Evolutionary conservation across 1,284 basidiomycete species (phyloP).

Genomic region (Cutaneotrichosporon cutaneum): DNA sequence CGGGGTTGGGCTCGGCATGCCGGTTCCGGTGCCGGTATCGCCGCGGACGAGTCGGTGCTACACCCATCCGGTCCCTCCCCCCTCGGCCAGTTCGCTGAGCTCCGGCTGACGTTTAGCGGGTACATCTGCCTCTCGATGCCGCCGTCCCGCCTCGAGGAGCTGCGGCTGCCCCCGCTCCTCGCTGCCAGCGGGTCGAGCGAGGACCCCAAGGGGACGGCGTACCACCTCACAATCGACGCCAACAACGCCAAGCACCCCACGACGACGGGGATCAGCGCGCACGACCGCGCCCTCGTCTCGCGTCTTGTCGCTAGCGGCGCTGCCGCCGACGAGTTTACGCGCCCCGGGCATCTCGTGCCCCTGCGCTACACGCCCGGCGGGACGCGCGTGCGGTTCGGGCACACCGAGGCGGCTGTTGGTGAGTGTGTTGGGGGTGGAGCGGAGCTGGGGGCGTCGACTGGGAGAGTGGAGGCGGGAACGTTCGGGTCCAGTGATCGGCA

Average conservation of each 20-base stretch:
- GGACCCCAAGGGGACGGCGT: conserved; percentile 90
- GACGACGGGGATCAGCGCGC: conserved; percentile 94
- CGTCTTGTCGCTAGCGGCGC: conserved; percentile 68
- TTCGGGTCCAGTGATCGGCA: not conserved
- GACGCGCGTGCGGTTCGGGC: conserved; percentile 78
- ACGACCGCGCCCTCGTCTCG: conserved; percentile 86
- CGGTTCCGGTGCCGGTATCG: not conserved
- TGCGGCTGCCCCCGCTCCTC: conserved; percentile 94
- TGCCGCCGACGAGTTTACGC: conserved; percentile 73
- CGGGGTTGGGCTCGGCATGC: not conserved
- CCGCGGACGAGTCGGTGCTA: not conserved
- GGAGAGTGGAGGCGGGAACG: not conserved
- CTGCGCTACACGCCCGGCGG: conserved; percentile 84
- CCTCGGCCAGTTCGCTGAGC: too few relatives aligned
- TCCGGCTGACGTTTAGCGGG: conserved; percentile 55
- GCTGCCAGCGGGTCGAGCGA: conserved; percentile 66
- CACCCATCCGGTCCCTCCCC: too few relatives aligned
- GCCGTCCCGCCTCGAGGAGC: conserved; percentile 68
- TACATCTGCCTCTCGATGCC: conserved; percentile 92
- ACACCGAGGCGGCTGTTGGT: conserved; percentile 86
- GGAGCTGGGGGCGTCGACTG: not conserved
- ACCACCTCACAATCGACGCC: conserved; percentile 95
- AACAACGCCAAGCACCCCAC: conserved; percentile 53
- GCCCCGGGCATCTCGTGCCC: conserved; percentile 95
- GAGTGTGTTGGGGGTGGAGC: conserved; percentile 33